A percentile compares a stretch with the other conserved stretches of the same genome.
Conservation (phyloP, 495 filamentous ascomycete genomes). For the Neurospora discreta region DNA sequence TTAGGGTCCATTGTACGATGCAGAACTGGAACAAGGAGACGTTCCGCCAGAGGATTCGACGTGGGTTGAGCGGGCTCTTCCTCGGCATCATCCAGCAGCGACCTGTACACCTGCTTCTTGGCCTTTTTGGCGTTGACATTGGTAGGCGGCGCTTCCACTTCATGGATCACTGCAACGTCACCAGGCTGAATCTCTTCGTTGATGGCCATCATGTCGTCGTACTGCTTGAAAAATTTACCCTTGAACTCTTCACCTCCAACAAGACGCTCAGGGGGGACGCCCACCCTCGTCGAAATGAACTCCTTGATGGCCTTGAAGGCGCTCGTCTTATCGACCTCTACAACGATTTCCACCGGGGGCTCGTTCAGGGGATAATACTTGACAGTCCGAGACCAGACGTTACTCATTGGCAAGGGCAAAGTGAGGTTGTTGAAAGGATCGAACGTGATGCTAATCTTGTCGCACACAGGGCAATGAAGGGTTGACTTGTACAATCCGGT, state of each 20-base stretch:
- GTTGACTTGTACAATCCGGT: constrained; percentile 98
- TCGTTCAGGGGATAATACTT: constrained; percentile 62
- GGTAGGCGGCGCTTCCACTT: constrained; percentile 68
- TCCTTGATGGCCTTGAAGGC: constrained; percentile 66
- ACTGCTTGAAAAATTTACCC: constrained; percentile 70
- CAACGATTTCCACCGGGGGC: constrained; percentile 51
- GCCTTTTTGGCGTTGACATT: constrained; percentile 41
- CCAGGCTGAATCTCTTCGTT: constrained; percentile 53
- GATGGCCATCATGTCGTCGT: constrained; percentile 53
- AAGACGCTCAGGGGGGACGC: constrained; percentile 46
- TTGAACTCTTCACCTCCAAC: constrained; percentile 72
- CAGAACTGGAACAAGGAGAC: constrained; percentile 68
- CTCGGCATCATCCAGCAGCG: constrained; percentile 37
- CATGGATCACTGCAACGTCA: constrained; percentile 65
- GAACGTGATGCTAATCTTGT: constrained; percentile 96
- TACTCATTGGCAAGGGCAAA: constrained; percentile 76
- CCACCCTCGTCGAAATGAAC: constrained; percentile 57
- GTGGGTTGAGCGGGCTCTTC: constrained; percentile 47
- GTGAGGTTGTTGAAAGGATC: constrained; percentile 96
- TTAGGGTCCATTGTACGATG: constrained; percentile 37
- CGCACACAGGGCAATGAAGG: constrained; percentile 77
- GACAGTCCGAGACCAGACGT: constrained; percentile 59
- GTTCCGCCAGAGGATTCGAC: constrained; percentile 55
- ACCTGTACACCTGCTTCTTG: constrained; percentile 33
- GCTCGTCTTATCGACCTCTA: constrained; percentile 81